phyloP scores from a whole-genome alignment of 2,329 filamentous ascomycete genomes.

The Phialophora tarda region DNA sequence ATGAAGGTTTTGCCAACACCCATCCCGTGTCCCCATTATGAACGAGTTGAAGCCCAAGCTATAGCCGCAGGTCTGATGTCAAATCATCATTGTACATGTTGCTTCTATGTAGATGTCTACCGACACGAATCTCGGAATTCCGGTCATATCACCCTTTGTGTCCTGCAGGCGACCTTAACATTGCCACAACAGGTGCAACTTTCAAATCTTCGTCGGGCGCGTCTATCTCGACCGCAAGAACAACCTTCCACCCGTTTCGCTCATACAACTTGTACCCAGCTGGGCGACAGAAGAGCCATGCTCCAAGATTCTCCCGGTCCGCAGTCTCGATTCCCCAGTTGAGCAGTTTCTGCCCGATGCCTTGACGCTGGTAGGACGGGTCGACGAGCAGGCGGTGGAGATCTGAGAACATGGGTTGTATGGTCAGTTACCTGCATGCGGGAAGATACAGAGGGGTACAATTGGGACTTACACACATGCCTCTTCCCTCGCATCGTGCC shows the following conservation, averaged over 20 bases:
- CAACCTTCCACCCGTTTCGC: slow-evolving; percentile 29
- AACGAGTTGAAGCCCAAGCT: background rate
- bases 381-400: slow-evolving; percentile 34
- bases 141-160: background rate
- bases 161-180: slow-evolving; percentile 30
- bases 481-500: slow-evolving; percentile 33
- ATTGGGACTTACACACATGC: slow-evolving; percentile 31
- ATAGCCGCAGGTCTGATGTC: background rate
- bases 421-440: background rate
- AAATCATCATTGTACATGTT: background rate
- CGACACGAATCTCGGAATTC: background rate
- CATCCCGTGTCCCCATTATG: too few relatives aligned
- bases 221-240: slow-evolving; percentile 21
- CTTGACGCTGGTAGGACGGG: slow-evolving; percentile 33
- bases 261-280: slow-evolving; percentile 34
- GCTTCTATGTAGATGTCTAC: background rate
- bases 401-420: slow-evolving; percentile 16
- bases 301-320: slow-evolving; percentile 35
- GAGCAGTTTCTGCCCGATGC: slow-evolving; percentile 34
- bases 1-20: too few relatives aligned
- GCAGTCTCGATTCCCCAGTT: slow-evolving; percentile 33
- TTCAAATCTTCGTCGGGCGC: slow-evolving; percentile 25
- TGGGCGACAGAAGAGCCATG: slow-evolving; percentile 33
- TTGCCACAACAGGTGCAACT: slow-evolving; percentile 25
- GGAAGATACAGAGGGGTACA: background rate